Evolutionary conservation across 1,139 yeast species (phyloP).

Genomic region (Pichiaceae sp.): DNA sequence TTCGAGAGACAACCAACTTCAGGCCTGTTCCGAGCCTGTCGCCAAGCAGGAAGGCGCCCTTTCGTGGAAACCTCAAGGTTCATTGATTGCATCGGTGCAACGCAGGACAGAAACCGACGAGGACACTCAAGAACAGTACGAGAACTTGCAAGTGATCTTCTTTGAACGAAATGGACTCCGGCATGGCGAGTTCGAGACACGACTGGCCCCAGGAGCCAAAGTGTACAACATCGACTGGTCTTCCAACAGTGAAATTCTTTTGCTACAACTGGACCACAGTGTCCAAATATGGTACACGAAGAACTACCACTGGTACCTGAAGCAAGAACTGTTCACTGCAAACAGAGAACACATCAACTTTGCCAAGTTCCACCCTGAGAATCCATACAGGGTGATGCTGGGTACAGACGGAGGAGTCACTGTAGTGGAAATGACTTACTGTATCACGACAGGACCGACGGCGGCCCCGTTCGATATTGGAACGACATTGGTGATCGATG

Average conservation of each 20-base stretch:
- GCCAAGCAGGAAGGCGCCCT: slow-evolving; percentile 68
- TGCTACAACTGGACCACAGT: slow-evolving; percentile 51
- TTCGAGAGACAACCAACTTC: slow-evolving; percentile 67
- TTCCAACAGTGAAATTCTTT: slow-evolving; percentile 68
- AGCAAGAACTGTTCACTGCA: slow-evolving; percentile 54
- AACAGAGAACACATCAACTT: slow-evolving; percentile 33
- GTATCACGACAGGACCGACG: slow-evolving; percentile 61
- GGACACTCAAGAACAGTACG: slow-evolving; percentile 10
- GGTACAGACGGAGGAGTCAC: slow-evolving; percentile 47
- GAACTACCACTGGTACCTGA: slow-evolving; percentile 93
- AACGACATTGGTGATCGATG: slow-evolving; percentile 75
- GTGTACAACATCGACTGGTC: slow-evolving; percentile 71
- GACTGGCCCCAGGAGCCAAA: slow-evolving; percentile 42
- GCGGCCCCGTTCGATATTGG: slow-evolving; percentile 66
- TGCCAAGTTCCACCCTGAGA: slow-evolving; percentile 83
- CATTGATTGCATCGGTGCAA: slow-evolving; percentile 77
- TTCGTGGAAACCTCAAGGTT: slow-evolving; percentile 90
- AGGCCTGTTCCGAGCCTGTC: slow-evolving; percentile 85
- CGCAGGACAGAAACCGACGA: slow-evolving; percentile 39
- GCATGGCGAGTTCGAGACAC: slow-evolving; percentile 75
- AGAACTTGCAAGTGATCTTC: slow-evolving; percentile 54
- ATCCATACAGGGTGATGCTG: slow-evolving; percentile 65
- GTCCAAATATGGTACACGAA: slow-evolving; percentile 87
- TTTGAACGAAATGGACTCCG: slow-evolving; percentile 92
- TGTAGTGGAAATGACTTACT: slow-evolving; percentile 62